These are phyloP conservation scores for Passalora sequoiae DNA, from an alignment of 2,329 filamentous ascomycete genomes.

Conservation along the genomic window DNA sequence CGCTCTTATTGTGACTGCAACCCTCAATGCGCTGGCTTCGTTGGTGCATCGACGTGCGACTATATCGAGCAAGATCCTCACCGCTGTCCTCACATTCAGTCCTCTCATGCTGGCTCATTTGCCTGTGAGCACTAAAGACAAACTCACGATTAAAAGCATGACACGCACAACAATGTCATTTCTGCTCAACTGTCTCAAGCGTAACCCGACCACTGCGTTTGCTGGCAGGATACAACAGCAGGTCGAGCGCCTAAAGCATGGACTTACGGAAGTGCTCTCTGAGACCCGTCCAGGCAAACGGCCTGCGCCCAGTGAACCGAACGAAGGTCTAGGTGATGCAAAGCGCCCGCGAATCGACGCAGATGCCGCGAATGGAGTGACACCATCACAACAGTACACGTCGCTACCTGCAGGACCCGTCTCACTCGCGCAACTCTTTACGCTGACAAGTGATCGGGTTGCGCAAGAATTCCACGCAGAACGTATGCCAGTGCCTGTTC, in stretches of 20 bases:
- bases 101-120: slow-evolving; percentile 66
- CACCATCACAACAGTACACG: slow-evolving; percentile 46
- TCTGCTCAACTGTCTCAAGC: slow-evolving; percentile 75
- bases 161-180: slow-evolving; percentile 86
- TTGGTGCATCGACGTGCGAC: slow-evolving; percentile 76
- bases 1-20: slow-evolving; percentile 81
- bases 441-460: slow-evolving; percentile 69
- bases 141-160: slow-evolving; percentile 85
- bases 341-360: slow-evolving; percentile 72
- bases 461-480: slow-evolving; percentile 78
- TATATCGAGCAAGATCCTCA: slow-evolving; percentile 79
- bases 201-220: slow-evolving; percentile 74
- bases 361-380: slow-evolving; percentile 36
- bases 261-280: slow-evolving; percentile 72
- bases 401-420: slow-evolving; percentile 70
- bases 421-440: slow-evolving; percentile 78
- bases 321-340: slow-evolving; percentile 65
- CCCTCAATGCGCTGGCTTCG: slow-evolving; percentile 78
- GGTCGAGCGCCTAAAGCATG: slow-evolving; percentile 74
- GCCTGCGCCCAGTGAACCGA: slow-evolving; percentile 63
- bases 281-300: slow-evolving; percentile 67
- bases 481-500: slow-evolving; percentile 66
- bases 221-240: slow-evolving; percentile 77
- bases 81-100: slow-evolving; percentile 83
- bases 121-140: slow-evolving; percentile 55